Conservation (phyloP, 108 stramenopile genomes). For the Cyclotella kingstonii region DNA sequence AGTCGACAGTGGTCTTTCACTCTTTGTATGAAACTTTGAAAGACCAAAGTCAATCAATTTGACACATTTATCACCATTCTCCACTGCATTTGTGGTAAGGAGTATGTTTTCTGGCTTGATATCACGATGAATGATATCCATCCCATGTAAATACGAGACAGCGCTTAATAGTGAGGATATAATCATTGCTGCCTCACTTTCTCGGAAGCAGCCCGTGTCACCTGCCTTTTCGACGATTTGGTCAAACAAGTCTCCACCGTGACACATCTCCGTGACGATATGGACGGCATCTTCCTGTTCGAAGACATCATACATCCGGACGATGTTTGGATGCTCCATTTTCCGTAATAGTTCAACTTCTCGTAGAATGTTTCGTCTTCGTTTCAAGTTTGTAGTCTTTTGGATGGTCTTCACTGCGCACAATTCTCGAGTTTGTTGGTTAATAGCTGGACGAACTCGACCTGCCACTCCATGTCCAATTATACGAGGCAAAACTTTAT, state of each 20-base stretch:
- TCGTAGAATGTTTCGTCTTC: neutral
- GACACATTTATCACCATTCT: slow-evolving; percentile 15
- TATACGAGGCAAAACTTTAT: neutral
- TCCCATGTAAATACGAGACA: slow-evolving; percentile 55
- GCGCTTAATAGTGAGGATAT: slow-evolving; percentile 61
- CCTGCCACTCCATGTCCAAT: slow-evolving; percentile 1
- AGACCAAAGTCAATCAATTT: slow-evolving; percentile 73
- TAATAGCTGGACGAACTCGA: neutral
- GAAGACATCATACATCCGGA: slow-evolving; percentile 45
- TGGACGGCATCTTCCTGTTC: slow-evolving; percentile 51
- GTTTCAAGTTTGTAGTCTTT: neutral
- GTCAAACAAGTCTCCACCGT: slow-evolving; percentile 63
- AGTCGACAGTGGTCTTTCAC: neutral
- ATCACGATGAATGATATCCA: slow-evolving; percentile 62
- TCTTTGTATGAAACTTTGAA: slow-evolving; percentile 12
- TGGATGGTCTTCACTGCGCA: slow-evolving; percentile 10
- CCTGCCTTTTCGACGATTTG: slow-evolving; percentile 36
- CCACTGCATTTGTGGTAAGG: slow-evolving; percentile 1
- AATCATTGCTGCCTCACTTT: slow-evolving; percentile 33
- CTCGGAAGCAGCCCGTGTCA: slow-evolving; percentile 33
- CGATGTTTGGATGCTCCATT: slow-evolving; percentile 49
- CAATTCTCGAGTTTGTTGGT: neutral
- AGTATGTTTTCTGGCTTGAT: slow-evolving; percentile 59
- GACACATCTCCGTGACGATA: slow-evolving; percentile 59
- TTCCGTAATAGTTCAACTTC: slow-evolving; percentile 11